Evolutionary conservation across 2,329 filamentous ascomycete genomes (phyloP).

Genomic region (Paramyrothecium sp.): DNA sequence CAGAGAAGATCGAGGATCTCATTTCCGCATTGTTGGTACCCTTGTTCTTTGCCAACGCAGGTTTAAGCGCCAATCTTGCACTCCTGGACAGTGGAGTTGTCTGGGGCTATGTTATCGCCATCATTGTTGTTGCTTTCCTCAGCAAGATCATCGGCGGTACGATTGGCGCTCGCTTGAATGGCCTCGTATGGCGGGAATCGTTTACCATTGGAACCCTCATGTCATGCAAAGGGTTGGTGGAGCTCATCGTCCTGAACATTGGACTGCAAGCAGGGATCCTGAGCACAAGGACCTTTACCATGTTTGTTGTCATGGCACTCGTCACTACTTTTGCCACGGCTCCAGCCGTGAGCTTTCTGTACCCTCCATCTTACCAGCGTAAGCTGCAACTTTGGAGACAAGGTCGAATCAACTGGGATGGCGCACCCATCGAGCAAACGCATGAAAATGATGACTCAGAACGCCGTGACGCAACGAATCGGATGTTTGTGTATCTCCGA

Average conservation of each 20-base stretch:
- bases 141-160: conserved; percentile 85
- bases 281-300: conserved; percentile 80
- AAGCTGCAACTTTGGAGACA: conserved; percentile 61
- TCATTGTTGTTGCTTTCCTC: conserved; percentile 77
- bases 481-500: no score
- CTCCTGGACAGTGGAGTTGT: conserved; percentile 77
- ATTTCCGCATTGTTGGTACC: conserved; percentile 81
- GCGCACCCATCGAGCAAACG: no score
- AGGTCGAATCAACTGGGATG: conserved; percentile 88
- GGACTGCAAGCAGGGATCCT: conserved; percentile 81
- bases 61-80: conserved; percentile 83
- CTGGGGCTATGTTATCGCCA: conserved; percentile 86
- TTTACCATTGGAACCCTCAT: conserved; percentile 88
- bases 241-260: conserved; percentile 86
- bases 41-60: conserved; percentile 90
- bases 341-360: conserved; percentile 70
- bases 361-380: conserved; percentile 62
- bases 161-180: conserved; percentile 66
- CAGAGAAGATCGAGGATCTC: conserved; percentile 92
- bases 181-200: conserved; percentile 86
- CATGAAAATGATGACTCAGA: no score
- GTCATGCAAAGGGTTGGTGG: conserved; percentile 95
- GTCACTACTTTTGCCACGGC: conserved; percentile 84
- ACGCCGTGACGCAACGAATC: no score
- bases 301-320: conserved; percentile 92